These are phyloP conservation scores for Beauveria varroae DNA, from an alignment of 2,329 filamentous ascomycete genomes.

Conservation along the genomic window DNA sequence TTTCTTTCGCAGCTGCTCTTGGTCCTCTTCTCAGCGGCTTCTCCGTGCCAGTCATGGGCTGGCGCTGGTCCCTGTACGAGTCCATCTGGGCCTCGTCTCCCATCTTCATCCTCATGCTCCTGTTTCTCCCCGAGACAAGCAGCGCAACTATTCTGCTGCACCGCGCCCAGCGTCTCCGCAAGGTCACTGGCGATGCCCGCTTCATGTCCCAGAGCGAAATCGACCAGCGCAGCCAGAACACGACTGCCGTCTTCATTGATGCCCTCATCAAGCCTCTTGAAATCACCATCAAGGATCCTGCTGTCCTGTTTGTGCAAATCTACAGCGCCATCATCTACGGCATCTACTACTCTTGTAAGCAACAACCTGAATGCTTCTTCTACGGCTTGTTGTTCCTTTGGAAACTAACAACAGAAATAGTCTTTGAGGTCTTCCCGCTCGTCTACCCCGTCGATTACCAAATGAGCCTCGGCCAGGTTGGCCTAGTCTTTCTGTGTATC, in stretches of 20 bases:
- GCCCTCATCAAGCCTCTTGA: conserved; percentile 54
- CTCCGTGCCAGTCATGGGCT: conserved; percentile 47
- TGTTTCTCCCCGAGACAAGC: conserved; percentile 58
- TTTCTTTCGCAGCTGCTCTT: conserved; percentile 37
- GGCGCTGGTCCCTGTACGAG: conserved; percentile 60
- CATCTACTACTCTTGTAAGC: conserved; percentile 49
- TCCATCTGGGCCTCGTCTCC: conserved; percentile 55
- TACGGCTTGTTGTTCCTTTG: background rate
- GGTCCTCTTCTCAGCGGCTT: conserved; percentile 56
- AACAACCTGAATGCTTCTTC: conserved; percentile 1
- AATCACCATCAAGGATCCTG: conserved; percentile 54
- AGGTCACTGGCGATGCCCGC: conserved; percentile 46
- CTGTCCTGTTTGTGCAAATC: conserved; percentile 53
- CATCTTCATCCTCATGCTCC: conserved; percentile 51
- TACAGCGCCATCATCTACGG: conserved; percentile 56
- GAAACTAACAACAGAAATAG: conserved; percentile 17
- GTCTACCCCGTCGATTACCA: conserved; percentile 53
- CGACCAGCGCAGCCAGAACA: conserved; percentile 47
- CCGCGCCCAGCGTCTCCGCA: conserved; percentile 54
- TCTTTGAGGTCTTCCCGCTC: conserved; percentile 59
- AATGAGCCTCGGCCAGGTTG: conserved; percentile 51
- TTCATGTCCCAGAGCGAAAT: conserved; percentile 59
- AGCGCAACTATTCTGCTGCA: conserved; percentile 51
- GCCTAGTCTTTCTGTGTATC: conserved; percentile 54
- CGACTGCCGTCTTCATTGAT: conserved; percentile 40